These are phyloP conservation scores for Orbilia brochopaga DNA, from an alignment of 2,329 filamentous ascomycete species.

Conservation along the genomic window DNA sequence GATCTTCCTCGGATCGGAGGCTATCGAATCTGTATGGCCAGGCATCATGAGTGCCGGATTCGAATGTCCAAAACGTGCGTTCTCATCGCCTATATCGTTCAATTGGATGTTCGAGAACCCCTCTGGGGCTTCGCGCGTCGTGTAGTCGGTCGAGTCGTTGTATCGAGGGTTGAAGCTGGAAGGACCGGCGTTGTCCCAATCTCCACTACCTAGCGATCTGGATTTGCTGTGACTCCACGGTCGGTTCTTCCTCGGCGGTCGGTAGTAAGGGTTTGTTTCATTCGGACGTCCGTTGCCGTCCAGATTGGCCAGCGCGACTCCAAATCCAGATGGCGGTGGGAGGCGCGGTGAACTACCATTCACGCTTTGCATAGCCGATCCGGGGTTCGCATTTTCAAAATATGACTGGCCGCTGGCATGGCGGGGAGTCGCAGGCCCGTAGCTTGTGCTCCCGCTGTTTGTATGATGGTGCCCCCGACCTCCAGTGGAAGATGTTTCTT, in stretches of 20 bases:
- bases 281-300: slow-evolving; percentile 57
- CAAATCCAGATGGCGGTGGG: slow-evolving; percentile 65
- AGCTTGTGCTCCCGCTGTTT: slow-evolving; percentile 45
- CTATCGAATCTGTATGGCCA: slow-evolving; percentile 56
- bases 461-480: slow-evolving; percentile 40
- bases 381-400: slow-evolving; percentile 52
- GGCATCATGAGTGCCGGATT: slow-evolving; percentile 61
- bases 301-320: slow-evolving; percentile 58
- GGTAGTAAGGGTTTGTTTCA: slow-evolving; percentile 80
- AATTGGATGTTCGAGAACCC: slow-evolving; percentile 28
- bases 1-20: slow-evolving; percentile 62
- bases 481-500: slow-evolving; percentile 30
- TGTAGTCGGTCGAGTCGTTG: slow-evolving; percentile 62
- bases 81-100: slow-evolving; percentile 55
- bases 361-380: slow-evolving; percentile 75
- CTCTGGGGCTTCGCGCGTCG: slow-evolving; percentile 54
- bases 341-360: slow-evolving; percentile 75
- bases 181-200: slow-evolving; percentile 73
- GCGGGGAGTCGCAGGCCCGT: slow-evolving; percentile 35
- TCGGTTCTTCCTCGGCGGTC: slow-evolving; percentile 57
- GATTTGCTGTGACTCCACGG: slow-evolving; percentile 8
- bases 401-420: slow-evolving; percentile 36
- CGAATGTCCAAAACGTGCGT: slow-evolving; percentile 62
- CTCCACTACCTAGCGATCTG: slow-evolving; percentile 14
- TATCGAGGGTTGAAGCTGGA: slow-evolving; percentile 61